These are phyloP conservation scores for Bacidia gigantensis DNA, from an alignment of 495 filamentous ascomycete genomes.

Conservation along the genomic window DNA sequence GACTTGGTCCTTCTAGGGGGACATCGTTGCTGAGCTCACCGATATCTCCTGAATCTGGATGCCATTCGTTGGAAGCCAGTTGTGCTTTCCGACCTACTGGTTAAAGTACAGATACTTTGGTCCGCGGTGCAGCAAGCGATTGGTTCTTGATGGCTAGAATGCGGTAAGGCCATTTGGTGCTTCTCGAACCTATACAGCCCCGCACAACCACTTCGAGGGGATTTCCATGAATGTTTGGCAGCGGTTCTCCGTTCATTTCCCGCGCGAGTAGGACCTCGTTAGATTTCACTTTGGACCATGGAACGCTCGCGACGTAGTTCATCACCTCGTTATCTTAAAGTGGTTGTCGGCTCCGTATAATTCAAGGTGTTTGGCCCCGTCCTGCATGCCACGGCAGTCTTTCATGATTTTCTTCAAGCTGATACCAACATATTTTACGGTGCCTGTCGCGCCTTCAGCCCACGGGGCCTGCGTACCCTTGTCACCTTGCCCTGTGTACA, in stretches of 20 bases:
- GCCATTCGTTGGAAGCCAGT: constrained; percentile 35
- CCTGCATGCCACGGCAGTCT: constrained; percentile 39
- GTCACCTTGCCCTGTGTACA: constrained; percentile 48
- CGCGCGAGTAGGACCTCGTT: no score
- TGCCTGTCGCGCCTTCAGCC: constrained; percentile 49
- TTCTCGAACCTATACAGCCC: no score
- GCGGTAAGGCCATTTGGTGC: no score
- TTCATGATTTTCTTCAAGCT: constrained; percentile 49
- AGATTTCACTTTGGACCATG: no score
- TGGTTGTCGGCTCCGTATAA: constrained; percentile 48
- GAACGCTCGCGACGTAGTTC: no score
- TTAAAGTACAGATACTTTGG: constrained; percentile 44
- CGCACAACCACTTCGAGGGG: no score
- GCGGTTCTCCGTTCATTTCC: no score
- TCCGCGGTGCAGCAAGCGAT: no score
- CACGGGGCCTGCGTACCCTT: constrained; percentile 50
- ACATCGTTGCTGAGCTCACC: constrained; percentile 45
- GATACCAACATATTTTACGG: constrained; percentile 43
- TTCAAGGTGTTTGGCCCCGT: constrained; percentile 40
- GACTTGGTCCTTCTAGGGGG: constrained; percentile 36
- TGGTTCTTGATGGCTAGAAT: no score
- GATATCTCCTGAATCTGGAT: constrained; percentile 54
- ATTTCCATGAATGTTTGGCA: no score
- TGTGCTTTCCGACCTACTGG: constrained; percentile 47
- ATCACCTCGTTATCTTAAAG: no score